These are phyloP conservation scores for Neodidymelliopsis sp. DNA, from an alignment of 2,329 filamentous ascomycete species.

Conservation along the genomic window DNA sequence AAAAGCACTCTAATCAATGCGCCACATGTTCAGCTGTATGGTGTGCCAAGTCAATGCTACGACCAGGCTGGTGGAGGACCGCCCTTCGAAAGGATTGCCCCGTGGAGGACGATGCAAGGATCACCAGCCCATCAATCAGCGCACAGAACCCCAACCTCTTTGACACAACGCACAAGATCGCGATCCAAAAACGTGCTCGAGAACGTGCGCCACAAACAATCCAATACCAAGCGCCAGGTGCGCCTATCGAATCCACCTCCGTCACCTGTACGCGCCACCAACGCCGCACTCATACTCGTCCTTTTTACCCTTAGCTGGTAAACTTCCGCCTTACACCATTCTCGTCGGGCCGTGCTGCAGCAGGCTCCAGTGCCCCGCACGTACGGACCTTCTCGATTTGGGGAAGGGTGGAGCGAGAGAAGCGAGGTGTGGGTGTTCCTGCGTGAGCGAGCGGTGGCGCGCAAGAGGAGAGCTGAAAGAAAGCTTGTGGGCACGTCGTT, in stretches of 20 bases:
- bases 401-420: too few relatives aligned
- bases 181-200: not conserved
- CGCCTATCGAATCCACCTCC: not conserved
- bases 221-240: slow-evolving; percentile 4
- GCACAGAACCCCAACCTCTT: too few relatives aligned
- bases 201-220: not conserved
- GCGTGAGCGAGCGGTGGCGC: slow-evolving; percentile 14
- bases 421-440: slow-evolving; percentile 15
- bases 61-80: not conserved
- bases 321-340: too few relatives aligned
- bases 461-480: slow-evolving; percentile 3
- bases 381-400: too few relatives aligned
- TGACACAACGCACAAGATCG: slow-evolving; percentile 3
- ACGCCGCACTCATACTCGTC: slow-evolving; percentile 1
- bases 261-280: slow-evolving; percentile 5
- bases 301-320: not conserved
- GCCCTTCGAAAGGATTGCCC: not conserved
- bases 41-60: not conserved
- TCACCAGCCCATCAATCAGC: too few relatives aligned
- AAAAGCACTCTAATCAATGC: too few relatives aligned
- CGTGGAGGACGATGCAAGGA: not conserved
- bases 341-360: not conserved
- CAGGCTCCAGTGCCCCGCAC: not conserved
- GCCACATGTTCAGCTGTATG: not conserved
- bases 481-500: slow-evolving; percentile 13